These are phyloP conservation scores for Fomitopsis palustris DNA, from an alignment of 1,284 basidiomycete species.

Conservation along the genomic window DNA sequence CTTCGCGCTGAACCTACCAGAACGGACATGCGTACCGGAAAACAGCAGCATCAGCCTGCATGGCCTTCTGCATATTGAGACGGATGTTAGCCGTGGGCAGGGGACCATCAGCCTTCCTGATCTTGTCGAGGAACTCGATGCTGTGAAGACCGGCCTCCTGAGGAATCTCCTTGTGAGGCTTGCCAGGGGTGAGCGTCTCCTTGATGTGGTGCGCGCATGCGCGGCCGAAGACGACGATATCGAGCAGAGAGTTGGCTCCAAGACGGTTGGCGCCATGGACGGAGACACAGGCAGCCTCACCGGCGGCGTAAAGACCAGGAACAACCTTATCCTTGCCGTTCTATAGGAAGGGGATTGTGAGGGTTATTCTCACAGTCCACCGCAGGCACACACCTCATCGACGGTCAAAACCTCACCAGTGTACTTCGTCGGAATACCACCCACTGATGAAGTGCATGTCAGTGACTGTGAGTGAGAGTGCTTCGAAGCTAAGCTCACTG, in stretches of 20 bases:
- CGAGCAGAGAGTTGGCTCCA: slow-evolving; percentile 97
- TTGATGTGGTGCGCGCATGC: slow-evolving; percentile 98
- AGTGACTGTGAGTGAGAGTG: neutral
- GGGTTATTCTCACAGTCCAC: neutral
- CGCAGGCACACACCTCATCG: slow-evolving; percentile 46
- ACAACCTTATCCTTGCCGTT: slow-evolving; percentile 93
- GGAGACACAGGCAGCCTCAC: slow-evolving; percentile 98
- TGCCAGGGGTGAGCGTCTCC: slow-evolving; percentile 87
- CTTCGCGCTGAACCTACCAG: neutral
- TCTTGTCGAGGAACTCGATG: slow-evolving; percentile 89
- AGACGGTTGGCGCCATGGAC: slow-evolving; percentile 99
- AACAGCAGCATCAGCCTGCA: slow-evolving; percentile 93
- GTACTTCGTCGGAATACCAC: slow-evolving; percentile 98
- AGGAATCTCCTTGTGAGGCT: slow-evolving; percentile 87
- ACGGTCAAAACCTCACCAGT: slow-evolving; percentile 94
- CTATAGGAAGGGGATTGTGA: slow-evolving; percentile 21
- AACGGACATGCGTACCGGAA: slow-evolving; percentile 57
- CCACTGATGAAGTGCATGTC: slow-evolving; percentile 68
- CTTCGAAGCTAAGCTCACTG: too few species aligned
- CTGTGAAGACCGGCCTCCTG: slow-evolving; percentile 86
- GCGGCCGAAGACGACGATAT: slow-evolving; percentile 99
- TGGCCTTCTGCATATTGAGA: slow-evolving; percentile 97
- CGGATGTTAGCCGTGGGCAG: slow-evolving; percentile 90
- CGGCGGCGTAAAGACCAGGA: slow-evolving; percentile 96
- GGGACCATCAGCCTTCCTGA: slow-evolving; percentile 81